Evolutionary conservation across 129 eudicot species (phyloP).

Genomic region (Helianthus tuberosus): DNA sequence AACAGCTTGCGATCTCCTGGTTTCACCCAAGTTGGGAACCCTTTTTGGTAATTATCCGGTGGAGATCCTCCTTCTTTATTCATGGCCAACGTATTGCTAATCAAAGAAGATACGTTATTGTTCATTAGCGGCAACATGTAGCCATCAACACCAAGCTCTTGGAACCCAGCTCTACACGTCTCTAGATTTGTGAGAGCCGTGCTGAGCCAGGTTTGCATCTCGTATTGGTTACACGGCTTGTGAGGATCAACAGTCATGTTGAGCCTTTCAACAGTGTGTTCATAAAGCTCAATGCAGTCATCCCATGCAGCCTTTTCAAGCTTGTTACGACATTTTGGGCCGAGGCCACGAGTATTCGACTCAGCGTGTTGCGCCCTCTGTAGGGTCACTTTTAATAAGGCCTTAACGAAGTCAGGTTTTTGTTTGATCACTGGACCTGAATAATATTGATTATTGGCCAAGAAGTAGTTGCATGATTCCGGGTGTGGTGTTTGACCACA

Average conservation of each 20-base stretch:
- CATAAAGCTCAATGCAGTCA: conserved; percentile 74
- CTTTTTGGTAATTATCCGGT: conserved; percentile 19
- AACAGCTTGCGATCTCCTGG: conserved; percentile 40
- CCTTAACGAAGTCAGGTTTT: conserved; percentile 54
- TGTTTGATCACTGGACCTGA: conserved; percentile 33
- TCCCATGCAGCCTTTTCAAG: conserved; percentile 79
- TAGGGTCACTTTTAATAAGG: conserved; percentile 45
- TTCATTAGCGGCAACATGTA: conserved; percentile 41
- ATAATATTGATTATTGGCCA: conserved; percentile 35
- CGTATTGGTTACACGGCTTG: conserved; percentile 40
- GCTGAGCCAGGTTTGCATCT: conserved; percentile 52
- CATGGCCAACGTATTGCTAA: conserved; percentile 58
- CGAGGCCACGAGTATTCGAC: conserved; percentile 39
- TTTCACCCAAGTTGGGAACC: conserved; percentile 53
- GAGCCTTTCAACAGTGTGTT: conserved; percentile 43
- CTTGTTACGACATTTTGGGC: conserved; percentile 53
- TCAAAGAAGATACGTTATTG: conserved; percentile 45
- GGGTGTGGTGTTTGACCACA: conserved; percentile 79
- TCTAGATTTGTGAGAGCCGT: conserved; percentile 46
- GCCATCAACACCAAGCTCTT: conserved; percentile 50
- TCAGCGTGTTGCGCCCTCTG: conserved; percentile 44
- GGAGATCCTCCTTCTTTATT: conserved; percentile 37
- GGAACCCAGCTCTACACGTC: conserved; percentile 57
- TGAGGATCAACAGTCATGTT: conserved; percentile 53
- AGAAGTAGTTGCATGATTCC: conserved; percentile 59